Conservation (phyloP, 306 rosid species). For the Ormosia emarginata region DNA sequence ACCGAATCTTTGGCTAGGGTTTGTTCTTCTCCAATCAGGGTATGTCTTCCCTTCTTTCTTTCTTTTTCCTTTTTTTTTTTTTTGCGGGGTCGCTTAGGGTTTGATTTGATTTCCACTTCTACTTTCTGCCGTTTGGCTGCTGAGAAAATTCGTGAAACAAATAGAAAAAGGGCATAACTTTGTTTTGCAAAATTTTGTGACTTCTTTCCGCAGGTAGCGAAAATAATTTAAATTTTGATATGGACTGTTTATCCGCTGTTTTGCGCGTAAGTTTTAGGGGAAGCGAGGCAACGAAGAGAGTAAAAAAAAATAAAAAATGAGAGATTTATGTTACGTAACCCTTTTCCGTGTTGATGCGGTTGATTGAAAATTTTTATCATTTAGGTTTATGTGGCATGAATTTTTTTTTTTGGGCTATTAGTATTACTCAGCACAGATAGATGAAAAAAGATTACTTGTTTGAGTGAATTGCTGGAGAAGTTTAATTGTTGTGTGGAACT, state of each 20-base stretch:
- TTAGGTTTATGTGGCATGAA: background rate
- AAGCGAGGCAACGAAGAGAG: background rate
- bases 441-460: background rate
- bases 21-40: background rate
- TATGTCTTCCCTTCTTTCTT: background rate
- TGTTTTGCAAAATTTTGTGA: background rate
- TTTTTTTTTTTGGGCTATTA: too few relatives aligned
- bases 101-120: background rate
- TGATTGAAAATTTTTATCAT: background rate
- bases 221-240: background rate
- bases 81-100: background rate
- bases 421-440: background rate
- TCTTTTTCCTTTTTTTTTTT: background rate
- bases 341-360: background rate
- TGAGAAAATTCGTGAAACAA: background rate
- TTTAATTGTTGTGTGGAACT: background rate
- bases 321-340: background rate
- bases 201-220: background rate
- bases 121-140: background rate
- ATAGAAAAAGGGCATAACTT: background rate
- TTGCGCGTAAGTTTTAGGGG: background rate
- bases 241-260: background rate
- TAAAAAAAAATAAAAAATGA: background rate
- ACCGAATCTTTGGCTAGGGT: background rate
- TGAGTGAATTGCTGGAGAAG: background rate